These are phyloP conservation scores for Claviceps humidiphila DNA, from an alignment of 2,329 filamentous ascomycete species.

Conservation along the genomic window DNA sequence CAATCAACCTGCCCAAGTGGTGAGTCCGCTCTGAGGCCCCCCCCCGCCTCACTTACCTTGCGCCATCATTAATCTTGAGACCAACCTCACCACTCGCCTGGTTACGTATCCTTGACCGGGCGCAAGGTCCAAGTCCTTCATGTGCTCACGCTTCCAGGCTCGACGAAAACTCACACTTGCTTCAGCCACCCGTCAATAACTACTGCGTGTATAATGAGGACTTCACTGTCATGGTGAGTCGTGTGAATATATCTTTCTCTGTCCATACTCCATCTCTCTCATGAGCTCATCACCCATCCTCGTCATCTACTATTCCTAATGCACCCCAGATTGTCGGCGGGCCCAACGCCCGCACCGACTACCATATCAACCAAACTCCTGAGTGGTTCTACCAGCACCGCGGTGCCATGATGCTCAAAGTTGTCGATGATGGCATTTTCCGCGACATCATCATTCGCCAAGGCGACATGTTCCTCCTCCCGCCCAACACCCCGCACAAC, in stretches of 20 bases:
- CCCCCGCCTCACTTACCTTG: neutral
- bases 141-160: constrained; percentile 46
- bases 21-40: constrained; percentile 19
- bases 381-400: constrained; percentile 98
- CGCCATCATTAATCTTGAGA: neutral
- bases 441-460: constrained; percentile 81
- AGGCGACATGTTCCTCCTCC: constrained; percentile 87
- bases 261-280: neutral
- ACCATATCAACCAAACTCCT: constrained; percentile 92
- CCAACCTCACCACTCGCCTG: neutral
- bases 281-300: neutral
- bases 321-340: constrained; percentile 67
- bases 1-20: constrained; percentile 47
- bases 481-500: constrained; percentile 91
- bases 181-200: constrained; percentile 92
- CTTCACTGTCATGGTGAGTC: constrained; percentile 63
- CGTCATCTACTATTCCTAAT: neutral
- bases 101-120: neutral
- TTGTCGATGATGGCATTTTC: constrained; percentile 60
- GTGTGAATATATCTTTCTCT: neutral
- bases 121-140: neutral
- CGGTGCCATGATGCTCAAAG: constrained; percentile 86
- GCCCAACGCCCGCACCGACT: constrained; percentile 91
- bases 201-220: constrained; percentile 87
- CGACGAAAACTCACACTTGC: constrained; percentile 76